A percentile compares a stretch with the other conserved stretches of the same genome.
phyloP scores from a whole-genome alignment of 1,284 basidiomycete genomes.

The Gomphus sp. region DNA sequence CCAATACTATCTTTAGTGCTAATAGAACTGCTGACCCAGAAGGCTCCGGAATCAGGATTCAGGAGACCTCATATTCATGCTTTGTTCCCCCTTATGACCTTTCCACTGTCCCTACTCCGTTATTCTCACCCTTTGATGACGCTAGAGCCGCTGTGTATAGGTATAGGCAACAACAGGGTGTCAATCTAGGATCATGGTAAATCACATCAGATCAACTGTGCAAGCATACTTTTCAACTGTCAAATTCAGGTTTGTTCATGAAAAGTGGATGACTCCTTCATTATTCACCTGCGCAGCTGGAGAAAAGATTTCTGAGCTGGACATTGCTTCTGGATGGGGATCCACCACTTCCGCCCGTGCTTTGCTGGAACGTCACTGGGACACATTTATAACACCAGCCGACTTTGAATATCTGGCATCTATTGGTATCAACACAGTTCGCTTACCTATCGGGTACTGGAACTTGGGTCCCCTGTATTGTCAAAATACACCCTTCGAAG shows the following conservation, averaged over 20 bases:
- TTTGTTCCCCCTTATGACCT: constrained; percentile 28
- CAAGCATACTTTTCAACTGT: not conserved
- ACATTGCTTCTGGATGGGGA: constrained; percentile 47
- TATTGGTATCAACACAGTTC: constrained; percentile 67
- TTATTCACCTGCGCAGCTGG: constrained; percentile 57
- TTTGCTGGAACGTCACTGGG: constrained; percentile 70
- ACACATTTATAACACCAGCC: constrained; percentile 58
- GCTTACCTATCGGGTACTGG: constrained; percentile 67
- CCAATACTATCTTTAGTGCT: not conserved
- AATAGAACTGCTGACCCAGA: not conserved
- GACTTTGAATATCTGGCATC: constrained; percentile 55
- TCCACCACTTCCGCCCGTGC: constrained; percentile 36
- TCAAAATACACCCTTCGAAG: constrained; percentile 47
- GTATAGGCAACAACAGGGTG: constrained; percentile 55
- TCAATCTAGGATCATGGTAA: constrained; percentile 60
- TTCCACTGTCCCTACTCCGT: constrained; percentile 25
- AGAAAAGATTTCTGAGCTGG: constrained; percentile 42
- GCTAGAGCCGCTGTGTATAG: constrained; percentile 42
- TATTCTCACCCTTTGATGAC: constrained; percentile 41
- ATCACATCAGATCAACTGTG: constrained; percentile 8
- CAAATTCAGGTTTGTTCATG: constrained; percentile 59
- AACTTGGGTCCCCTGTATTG: constrained; percentile 39
- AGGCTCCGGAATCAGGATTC: not conserved
- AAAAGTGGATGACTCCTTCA: constrained; percentile 71
- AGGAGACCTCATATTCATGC: constrained; percentile 20